phyloP scores from a whole-genome alignment of 2,329 filamentous ascomycete genomes.

The Colletotrichum cuscutae region DNA sequence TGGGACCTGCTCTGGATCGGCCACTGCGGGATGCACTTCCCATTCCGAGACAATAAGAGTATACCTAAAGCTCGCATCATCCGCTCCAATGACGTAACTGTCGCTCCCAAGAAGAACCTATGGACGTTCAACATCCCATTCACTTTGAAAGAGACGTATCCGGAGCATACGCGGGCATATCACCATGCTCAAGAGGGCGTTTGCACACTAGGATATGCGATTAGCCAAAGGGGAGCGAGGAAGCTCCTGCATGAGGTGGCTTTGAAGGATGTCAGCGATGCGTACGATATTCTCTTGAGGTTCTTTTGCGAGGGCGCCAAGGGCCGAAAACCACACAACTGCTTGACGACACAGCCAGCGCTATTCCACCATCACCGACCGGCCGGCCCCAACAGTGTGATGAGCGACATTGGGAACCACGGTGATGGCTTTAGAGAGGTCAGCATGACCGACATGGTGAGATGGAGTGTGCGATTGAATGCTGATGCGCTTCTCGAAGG shows the following conservation, averaged over 20 bases:
- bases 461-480: constrained; percentile 54
- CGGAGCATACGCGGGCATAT: constrained; percentile 55
- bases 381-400: constrained; percentile 45
- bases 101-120: constrained; percentile 46
- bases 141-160: constrained; percentile 46
- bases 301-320: constrained; percentile 55
- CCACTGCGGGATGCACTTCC: constrained; percentile 54
- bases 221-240: constrained; percentile 55
- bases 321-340: constrained; percentile 47
- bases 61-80: constrained; percentile 45
- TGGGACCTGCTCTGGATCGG: constrained; percentile 66
- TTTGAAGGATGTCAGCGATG: constrained; percentile 49
- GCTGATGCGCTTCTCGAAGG: constrained; percentile 50
- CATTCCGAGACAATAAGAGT: constrained; percentile 31
- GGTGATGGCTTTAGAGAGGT: constrained; percentile 43
- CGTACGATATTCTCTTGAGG: constrained; percentile 57
- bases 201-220: constrained; percentile 56
- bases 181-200: constrained; percentile 52
- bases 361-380: constrained; percentile 59
- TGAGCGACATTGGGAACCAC: constrained; percentile 51
- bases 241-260: constrained; percentile 55
- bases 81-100: constrained; percentile 47
- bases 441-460: constrained; percentile 46
- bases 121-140: constrained; percentile 48
- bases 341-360: constrained; percentile 53